phyloP scores from a whole-genome alignment of 225 moss, liverwort and hornwort species.

The Takakia lepidozioides region DNA sequence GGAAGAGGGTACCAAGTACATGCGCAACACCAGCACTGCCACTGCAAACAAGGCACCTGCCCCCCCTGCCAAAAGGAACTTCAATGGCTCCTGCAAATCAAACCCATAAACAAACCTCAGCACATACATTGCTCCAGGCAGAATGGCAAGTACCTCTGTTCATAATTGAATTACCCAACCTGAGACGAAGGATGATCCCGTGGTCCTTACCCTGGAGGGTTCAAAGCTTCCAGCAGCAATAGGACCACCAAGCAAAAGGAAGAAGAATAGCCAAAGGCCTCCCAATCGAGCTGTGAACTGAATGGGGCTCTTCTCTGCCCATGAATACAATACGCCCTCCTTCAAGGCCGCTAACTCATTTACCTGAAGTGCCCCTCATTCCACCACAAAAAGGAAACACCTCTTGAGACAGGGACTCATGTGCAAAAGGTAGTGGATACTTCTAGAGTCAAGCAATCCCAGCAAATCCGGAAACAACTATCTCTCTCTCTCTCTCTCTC shows the following conservation, averaged over 20 bases:
- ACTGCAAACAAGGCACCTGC: conserved; percentile 59
- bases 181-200: no score
- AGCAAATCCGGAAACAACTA: background rate
- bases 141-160: no score
- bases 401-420: no score
- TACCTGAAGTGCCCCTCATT: conserved; percentile 22
- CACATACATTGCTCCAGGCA: background rate
- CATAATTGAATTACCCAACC: no score
- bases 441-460: background rate
- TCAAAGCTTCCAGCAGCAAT: conserved; percentile 60
- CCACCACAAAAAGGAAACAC: no score
- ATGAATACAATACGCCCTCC: conserved; percentile 48
- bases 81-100: conserved; percentile 49
- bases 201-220: conserved; percentile 51
- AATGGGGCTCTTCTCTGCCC: conserved; percentile 41
- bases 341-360: conserved; percentile 62
- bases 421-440: no score
- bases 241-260: conserved; percentile 52
- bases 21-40: conserved; percentile 59
- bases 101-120: background rate
- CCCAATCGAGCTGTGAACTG: conserved; percentile 45
- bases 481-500: background rate
- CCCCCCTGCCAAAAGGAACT: conserved; percentile 57
- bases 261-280: conserved; percentile 54
- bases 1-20: conserved; percentile 59